phyloP scores from a whole-genome alignment of 169 alveolate species.

The Cryptosporidium felis region DNA sequence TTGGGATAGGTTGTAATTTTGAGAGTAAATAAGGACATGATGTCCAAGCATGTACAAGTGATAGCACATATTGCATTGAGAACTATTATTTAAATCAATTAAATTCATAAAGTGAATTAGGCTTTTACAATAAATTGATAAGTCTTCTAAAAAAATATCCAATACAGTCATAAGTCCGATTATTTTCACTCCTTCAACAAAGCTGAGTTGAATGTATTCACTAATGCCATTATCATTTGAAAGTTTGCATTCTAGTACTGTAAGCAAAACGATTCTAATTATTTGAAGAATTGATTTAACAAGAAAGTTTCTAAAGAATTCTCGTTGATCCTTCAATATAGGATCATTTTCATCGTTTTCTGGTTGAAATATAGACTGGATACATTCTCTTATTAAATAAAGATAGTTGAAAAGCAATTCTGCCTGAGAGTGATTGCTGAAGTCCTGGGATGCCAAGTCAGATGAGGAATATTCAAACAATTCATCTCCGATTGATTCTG shows the following conservation, averaged over 20 bases:
- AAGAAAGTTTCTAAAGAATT: background rate
- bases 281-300: conserved; percentile 19
- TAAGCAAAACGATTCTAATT: background rate
- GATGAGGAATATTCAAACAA: conserved; percentile 19
- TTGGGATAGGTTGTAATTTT: background rate
- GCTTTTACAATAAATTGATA: conserved; percentile 25
- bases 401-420: conserved; percentile 6
- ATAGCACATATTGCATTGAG: background rate
- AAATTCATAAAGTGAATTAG: background rate
- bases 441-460: background rate
- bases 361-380: background rate
- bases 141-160: conserved; percentile 32
- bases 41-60: conserved; percentile 1
- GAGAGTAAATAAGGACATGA: background rate
- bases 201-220: conserved; percentile 2
- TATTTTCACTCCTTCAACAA: conserved; percentile 11
- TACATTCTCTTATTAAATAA: background rate
- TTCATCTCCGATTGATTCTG: conserved; percentile 13
- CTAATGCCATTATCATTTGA: background rate
- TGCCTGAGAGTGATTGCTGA: background rate
- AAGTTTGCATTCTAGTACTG: background rate
- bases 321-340: background rate
- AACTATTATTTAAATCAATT: background rate
- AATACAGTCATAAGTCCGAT: background rate
- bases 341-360: background rate